Base-by-base conservation (phyloP, 2,329 filamentous ascomycete species). In the Pleoardoris graminearum region DNA sequence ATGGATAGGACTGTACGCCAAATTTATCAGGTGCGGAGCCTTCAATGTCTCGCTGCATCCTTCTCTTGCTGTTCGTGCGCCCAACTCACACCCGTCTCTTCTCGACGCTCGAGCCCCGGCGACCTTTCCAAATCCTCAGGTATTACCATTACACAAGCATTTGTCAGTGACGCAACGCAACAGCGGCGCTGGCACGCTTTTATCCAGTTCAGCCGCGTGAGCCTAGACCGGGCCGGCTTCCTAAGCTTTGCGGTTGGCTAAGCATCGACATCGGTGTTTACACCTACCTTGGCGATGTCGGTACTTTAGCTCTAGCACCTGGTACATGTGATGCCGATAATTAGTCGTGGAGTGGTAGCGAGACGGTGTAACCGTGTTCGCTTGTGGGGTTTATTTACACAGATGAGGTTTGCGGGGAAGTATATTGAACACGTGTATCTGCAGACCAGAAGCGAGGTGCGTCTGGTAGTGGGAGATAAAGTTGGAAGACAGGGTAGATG, bases 131-230 rank as follows among this genome's bases (percentile, higher is more conserved):
- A 41, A 16, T 16, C 42, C 30, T n/a, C 17, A 14, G 11, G 12
- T 17, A 36, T n/a, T 7, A 16, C 33, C 43, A 32, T 46, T 46
- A 46, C 43, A 17, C 43, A 46, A 46, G 30, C 30, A 46, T 46
- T 46, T 46, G 43, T 36, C 43, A 46, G 30, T 23, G n/a, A n/a
- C n/a, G n/a, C 16, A 7, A 12, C 30, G 6, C 21, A 43, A 16
- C 12, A 25, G 10, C 17, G 22, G 43, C 43, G 30, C 30, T 19
- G 3, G 7, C 35, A 17, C 30, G 50, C 54, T 53, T 61, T 62
- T 62, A 60, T 52, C 57, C 59, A 59, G 35, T 60, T 60, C 51
- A 58, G 51, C 57, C 57, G 54, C 50, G 19, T 50, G 19, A 50
- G 56, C 17, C 56, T 50, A 54, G 57, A 58, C n/a, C 45, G 33